These are phyloP conservation scores for Erodium maritimum DNA, from an alignment of 345 rosid genomes.

Conservation along the genomic window DNA sequence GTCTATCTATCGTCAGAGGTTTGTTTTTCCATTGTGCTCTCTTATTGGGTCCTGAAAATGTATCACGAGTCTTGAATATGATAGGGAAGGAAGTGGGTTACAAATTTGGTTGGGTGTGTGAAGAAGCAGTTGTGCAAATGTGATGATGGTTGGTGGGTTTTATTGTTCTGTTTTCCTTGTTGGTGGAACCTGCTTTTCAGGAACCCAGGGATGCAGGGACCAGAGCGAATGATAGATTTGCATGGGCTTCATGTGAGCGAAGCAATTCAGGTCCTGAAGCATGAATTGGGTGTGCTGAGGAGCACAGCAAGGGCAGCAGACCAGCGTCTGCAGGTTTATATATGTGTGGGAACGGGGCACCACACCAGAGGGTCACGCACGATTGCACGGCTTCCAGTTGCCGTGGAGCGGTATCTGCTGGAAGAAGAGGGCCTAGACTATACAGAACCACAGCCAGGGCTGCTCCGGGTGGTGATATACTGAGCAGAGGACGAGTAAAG, in stretches of 20 bases:
- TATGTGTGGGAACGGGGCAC: conserved; percentile 94
- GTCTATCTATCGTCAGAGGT: conserved; percentile 89
- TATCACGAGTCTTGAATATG: too few relatives aligned
- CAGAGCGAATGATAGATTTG: conserved; percentile 87
- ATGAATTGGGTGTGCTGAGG: conserved; percentile 61
- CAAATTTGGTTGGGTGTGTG: too few relatives aligned
- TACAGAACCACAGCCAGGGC: conserved; percentile 88
- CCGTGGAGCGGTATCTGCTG: conserved; percentile 78
- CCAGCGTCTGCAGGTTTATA: conserved; percentile 78
- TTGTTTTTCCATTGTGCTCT: conserved; percentile 20
- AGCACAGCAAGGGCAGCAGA: conserved; percentile 62
- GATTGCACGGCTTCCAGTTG: conserved; percentile 82
- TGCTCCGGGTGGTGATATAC: conserved; percentile 76
- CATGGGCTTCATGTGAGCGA: conserved; percentile 91
- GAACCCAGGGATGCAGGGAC: conserved; percentile 76
- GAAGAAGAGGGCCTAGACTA: conserved; percentile 88
- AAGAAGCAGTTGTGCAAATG: too few relatives aligned
- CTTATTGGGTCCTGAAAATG: too few relatives aligned
- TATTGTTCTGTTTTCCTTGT: too few relatives aligned
- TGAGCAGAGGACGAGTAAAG: conserved; percentile 41
- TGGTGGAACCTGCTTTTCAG: conserved; percentile 36
- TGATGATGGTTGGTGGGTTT: too few relatives aligned
- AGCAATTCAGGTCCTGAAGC: conserved; percentile 78
- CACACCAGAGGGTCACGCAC: conserved; percentile 89
- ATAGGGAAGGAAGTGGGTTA: too few relatives aligned